These are phyloP conservation scores for Lathyrus aphaca DNA, from an alignment of 306 rosid genomes.

Conservation along the genomic window DNA sequence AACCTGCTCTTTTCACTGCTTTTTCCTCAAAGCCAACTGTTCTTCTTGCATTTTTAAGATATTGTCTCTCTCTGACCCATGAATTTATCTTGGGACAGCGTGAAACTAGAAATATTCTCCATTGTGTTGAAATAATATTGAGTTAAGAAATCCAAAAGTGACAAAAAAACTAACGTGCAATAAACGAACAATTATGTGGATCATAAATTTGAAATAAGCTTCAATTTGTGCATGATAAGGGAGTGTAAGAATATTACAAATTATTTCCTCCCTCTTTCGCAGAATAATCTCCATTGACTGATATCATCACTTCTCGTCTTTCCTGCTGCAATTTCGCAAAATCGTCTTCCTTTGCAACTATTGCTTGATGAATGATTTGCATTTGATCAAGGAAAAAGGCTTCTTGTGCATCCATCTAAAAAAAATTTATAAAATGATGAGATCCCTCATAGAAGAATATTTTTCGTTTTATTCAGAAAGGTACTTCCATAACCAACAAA, in stretches of 20 bases:
- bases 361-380: slow-evolving; percentile 37
- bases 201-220: slow-evolving; percentile 1
- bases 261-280: slow-evolving; percentile 25
- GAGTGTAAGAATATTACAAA: slow-evolving; percentile 29
- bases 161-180: slow-evolving; percentile 6
- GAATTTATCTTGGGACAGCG: slow-evolving; percentile 29
- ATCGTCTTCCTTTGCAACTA: slow-evolving; percentile 40
- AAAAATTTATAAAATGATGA: slow-evolving; percentile 20
- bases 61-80: slow-evolving; percentile 37
- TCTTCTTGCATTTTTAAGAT: slow-evolving; percentile 35
- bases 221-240: not conserved
- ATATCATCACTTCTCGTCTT: slow-evolving; percentile 11
- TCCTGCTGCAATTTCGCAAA: slow-evolving; percentile 39
- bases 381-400: slow-evolving; percentile 37
- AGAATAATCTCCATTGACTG: slow-evolving; percentile 16
- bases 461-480: too few relatives aligned
- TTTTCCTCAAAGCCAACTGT: slow-evolving; percentile 42
- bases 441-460: too few relatives aligned
- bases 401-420: slow-evolving; percentile 49
- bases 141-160: not conserved
- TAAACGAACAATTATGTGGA: not conserved
- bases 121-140: slow-evolving; percentile 32
- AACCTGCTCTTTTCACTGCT: slow-evolving; percentile 40
- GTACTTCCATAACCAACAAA: too few relatives aligned
- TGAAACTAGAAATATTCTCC: slow-evolving; percentile 35